Evolutionary conservation across 768 basidiomycete genomes (phyloP).

Genomic region (Tremella fuciformis): DNA sequence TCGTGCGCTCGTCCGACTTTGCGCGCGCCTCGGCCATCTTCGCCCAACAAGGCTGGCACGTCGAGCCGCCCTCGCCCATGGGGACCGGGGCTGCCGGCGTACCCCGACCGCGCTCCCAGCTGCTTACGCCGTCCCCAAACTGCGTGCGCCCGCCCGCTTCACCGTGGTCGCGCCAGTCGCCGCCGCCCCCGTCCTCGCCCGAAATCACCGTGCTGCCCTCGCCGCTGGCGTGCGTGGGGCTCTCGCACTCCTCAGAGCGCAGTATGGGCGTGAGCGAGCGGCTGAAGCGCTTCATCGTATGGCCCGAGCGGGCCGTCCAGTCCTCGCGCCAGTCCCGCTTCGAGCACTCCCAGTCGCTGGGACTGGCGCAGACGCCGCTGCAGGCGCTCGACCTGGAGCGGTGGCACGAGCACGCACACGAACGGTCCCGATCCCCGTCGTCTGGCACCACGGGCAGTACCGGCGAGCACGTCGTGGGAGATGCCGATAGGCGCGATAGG

Average conservation of each 20-base stretch:
- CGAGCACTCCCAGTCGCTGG: background rate
- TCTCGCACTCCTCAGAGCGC: conserved; percentile 9
- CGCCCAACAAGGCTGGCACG: conserved; percentile 34
- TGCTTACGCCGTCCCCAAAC: conserved; percentile 14
- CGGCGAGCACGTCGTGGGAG: background rate
- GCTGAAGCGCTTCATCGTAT: conserved; percentile 28
- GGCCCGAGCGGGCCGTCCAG: conserved; percentile 24
- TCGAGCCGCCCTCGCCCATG: conserved; percentile 16
- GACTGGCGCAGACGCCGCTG: too few species aligned
- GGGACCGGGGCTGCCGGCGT: too few species aligned
- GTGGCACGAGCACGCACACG: too few species aligned
- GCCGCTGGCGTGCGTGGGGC: conserved; percentile 34
- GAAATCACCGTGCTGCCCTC: conserved; percentile 33
- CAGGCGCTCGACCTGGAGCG: too few species aligned
- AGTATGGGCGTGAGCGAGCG: conserved; percentile 18
- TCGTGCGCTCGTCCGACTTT: conserved; percentile 39
- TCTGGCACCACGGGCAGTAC: background rate
- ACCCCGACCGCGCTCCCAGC: conserved; percentile 26
- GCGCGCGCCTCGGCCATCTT: conserved; percentile 32
- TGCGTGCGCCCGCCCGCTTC: conserved; percentile 5
- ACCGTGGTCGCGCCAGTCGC: conserved; percentile 8
- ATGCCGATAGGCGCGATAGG: background rate
- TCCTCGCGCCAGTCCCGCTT: background rate
- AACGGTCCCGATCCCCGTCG: background rate
- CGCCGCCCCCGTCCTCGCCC: conserved; percentile 17